Conservation (phyloP, 2,329 filamentous ascomycete genomes). For the Ophiostoma sp. region DNA sequence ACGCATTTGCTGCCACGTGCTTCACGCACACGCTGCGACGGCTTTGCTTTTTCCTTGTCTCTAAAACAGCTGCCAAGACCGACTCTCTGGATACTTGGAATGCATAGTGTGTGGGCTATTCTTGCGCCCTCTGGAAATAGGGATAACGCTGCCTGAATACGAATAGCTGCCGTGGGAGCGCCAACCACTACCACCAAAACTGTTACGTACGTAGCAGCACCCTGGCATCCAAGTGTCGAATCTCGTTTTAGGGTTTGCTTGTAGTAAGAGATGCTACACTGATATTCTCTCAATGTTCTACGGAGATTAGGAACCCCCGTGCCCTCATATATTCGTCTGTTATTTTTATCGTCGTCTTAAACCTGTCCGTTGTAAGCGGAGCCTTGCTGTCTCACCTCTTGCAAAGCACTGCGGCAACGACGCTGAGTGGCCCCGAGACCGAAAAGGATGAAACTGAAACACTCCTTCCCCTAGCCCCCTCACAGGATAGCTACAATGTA, state of each 20-base stretch:
- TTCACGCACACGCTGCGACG: background rate
- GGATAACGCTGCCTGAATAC: background rate
- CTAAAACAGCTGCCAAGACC: conserved; percentile 4
- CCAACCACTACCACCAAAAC: too few species aligned
- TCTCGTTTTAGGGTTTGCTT: background rate
- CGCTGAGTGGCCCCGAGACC: background rate
- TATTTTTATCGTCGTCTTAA: too few species aligned
- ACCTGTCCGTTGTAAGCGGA: conserved; percentile 8
- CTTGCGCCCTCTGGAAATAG: background rate
- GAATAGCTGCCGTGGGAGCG: too few species aligned
- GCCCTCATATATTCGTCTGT: too few species aligned
- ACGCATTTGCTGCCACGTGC: background rate
- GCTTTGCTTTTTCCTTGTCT: conserved; percentile 1
- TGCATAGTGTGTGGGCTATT: background rate
- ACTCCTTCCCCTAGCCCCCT: background rate
- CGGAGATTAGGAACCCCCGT: too few species aligned
- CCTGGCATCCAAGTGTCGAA: background rate
- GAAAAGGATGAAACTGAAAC: conserved; percentile 1
- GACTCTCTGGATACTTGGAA: background rate
- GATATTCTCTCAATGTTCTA: too few species aligned
- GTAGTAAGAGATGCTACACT: too few species aligned
- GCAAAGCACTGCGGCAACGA: conserved; percentile 10
- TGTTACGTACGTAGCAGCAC: too few species aligned
- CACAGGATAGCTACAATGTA: background rate
- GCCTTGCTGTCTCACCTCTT: conserved; percentile 12